A percentile compares a stretch with the other conserved stretches of the same genome.
phyloP scores from a whole-genome alignment of 768 basidiomycete genomes.

The Amanita subjunquillea region DNA sequence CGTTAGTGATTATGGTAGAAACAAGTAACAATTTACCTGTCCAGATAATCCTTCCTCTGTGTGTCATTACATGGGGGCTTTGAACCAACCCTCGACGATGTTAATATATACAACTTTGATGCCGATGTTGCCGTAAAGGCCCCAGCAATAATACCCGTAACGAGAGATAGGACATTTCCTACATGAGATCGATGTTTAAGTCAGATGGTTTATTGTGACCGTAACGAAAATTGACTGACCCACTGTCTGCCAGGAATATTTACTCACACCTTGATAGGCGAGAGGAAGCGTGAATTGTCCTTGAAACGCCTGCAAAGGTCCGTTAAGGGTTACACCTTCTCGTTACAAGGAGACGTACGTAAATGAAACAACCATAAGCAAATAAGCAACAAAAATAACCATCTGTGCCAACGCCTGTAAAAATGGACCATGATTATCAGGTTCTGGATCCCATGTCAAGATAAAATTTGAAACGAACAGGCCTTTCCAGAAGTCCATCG shows the following conservation, averaged over 20 bases:
- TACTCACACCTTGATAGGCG: slow-evolving; percentile 36
- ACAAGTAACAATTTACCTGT: slow-evolving; percentile 18
- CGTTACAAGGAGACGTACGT: slow-evolving; percentile 16
- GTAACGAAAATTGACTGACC: slow-evolving; percentile 15
- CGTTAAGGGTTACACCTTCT: background rate
- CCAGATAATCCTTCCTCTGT: slow-evolving; percentile 35
- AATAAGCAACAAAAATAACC: slow-evolving; percentile 43
- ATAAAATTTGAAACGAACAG: slow-evolving; percentile 23
- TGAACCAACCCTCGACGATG: slow-evolving; percentile 37
- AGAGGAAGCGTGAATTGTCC: slow-evolving; percentile 47
- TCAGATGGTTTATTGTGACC: background rate
- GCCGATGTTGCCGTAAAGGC: slow-evolving; percentile 55
- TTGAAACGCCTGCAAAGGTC: slow-evolving; percentile 34
- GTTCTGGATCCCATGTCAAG: background rate
- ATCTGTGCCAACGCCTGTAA: slow-evolving; percentile 30
- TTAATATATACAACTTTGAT: slow-evolving; percentile 49
- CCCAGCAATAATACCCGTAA: slow-evolving; percentile 51
- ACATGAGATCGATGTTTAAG: background rate
- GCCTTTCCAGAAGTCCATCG: slow-evolving; percentile 62
- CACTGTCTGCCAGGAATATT: slow-evolving; percentile 36
- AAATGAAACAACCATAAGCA: slow-evolving; percentile 49
- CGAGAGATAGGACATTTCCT: slow-evolving; percentile 38
- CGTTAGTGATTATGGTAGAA: background rate
- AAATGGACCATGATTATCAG: background rate
- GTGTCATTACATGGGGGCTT: slow-evolving; percentile 36